A percentile compares a stretch with the other conserved stretches of the same genome.
Conservation (phyloP, 1,284 basidiomycete species). For the Phlebopus sp. region DNA sequence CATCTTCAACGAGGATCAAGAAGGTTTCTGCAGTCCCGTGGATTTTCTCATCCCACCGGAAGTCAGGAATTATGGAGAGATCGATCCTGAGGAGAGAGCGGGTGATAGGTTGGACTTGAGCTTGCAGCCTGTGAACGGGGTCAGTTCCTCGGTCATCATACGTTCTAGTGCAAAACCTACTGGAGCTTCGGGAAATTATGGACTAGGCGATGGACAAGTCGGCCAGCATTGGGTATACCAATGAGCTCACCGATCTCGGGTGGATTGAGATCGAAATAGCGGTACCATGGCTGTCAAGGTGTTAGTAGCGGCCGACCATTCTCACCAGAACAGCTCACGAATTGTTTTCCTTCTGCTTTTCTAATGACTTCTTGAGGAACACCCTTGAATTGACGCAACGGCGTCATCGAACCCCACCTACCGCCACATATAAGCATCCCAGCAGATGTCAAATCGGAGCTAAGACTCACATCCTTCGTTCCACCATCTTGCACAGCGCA, state of each 20-base stretch:
- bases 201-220: slow-evolving; percentile 90
- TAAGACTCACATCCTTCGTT: slow-evolving; percentile 72
- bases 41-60: slow-evolving; percentile 95
- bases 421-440: slow-evolving; percentile 4
- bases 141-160: slow-evolving; percentile 7
- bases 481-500: slow-evolving; percentile 97
- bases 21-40: slow-evolving; percentile 89
- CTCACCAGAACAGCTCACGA: slow-evolving; percentile 49
- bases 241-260: slow-evolving; percentile 93
- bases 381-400: slow-evolving; percentile 92
- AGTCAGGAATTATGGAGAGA: slow-evolving; percentile 91
- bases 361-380: slow-evolving; percentile 86
- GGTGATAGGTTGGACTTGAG: slow-evolving; percentile 93
- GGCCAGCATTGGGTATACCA: slow-evolving; percentile 89
- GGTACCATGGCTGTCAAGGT: slow-evolving; percentile 79
- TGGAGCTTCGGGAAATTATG: slow-evolving; percentile 96
- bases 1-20: slow-evolving; percentile 93
- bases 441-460: background rate
- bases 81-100: slow-evolving; percentile 87
- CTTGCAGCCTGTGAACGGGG: slow-evolving; percentile 63
- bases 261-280: slow-evolving; percentile 87
- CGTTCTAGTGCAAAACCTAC: slow-evolving; percentile 41
- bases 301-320: background rate
- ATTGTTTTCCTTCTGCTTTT: slow-evolving; percentile 97
- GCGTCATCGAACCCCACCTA: slow-evolving; percentile 98